These are phyloP conservation scores for Pseudovirgaria hyperparasitica DNA, from an alignment of 2,329 filamentous ascomycete genomes.

Conservation along the genomic window DNA sequence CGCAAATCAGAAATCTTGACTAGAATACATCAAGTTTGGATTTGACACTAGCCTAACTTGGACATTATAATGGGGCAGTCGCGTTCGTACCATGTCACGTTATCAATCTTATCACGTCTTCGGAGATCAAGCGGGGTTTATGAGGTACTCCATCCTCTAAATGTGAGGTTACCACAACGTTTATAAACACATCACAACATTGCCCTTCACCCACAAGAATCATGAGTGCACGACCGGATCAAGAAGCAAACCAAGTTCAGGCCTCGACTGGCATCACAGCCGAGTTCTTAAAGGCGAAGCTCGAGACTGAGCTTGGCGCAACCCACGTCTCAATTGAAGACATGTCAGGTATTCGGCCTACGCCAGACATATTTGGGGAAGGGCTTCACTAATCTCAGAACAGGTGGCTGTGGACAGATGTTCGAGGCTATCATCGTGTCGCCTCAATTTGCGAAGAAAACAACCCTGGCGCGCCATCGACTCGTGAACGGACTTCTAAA, in stretches of 20 bases:
- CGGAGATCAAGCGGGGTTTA: no score
- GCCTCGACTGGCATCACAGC: constrained; percentile 55
- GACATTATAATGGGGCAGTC: no score
- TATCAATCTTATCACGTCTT: no score
- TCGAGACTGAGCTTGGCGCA: constrained; percentile 59
- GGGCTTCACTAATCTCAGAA: constrained; percentile 10
- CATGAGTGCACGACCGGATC: constrained; percentile 33
- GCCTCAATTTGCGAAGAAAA: constrained; percentile 39
- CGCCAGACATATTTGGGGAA: no score
- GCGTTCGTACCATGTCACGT: no score
- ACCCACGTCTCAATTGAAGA: constrained; percentile 79
- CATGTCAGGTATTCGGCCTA: constrained; percentile 58
- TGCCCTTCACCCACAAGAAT: no score
- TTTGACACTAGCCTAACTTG: no score
- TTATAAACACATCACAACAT: no score
- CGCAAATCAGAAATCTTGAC: no score
- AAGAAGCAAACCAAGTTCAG: constrained; percentile 37
- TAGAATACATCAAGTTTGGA: no score
- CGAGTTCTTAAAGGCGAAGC: constrained; percentile 52
- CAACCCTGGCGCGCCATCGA: constrained; percentile 69
- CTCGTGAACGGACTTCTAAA: constrained; percentile 75
- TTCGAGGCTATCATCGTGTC: constrained; percentile 57
- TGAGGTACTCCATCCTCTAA: no score
- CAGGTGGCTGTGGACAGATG: constrained; percentile 59
- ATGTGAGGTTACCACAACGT: no score